Evolutionary conservation across 441 rosid genomes (phyloP).

Genomic region (Adansonia rubrostipa): DNA sequence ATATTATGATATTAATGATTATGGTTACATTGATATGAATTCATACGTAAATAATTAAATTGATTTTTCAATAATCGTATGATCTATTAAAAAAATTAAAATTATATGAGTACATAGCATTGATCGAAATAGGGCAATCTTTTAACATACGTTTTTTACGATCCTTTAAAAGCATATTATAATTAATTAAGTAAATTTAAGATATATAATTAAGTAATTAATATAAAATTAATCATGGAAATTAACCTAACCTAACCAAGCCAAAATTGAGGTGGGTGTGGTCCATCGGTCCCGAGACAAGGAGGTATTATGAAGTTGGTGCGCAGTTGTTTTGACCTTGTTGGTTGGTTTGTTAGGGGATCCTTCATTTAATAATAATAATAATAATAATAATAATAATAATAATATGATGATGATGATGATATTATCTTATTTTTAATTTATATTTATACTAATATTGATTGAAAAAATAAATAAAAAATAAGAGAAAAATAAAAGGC

Average conservation of each 20-base stretch:
- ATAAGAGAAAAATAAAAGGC: too few relatives aligned
- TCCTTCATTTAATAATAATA: not conserved
- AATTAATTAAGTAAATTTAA: not conserved
- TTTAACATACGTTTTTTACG: not conserved
- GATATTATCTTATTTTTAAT: too few relatives aligned
- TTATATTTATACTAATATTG: too few relatives aligned
- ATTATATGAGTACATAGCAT: too few relatives aligned
- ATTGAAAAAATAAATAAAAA: too few relatives aligned
- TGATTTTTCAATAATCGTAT: too few relatives aligned
- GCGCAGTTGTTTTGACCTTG: conserved; percentile 11
- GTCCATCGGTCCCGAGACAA: not conserved
- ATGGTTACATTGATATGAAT: too few relatives aligned
- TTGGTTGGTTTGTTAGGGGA: conserved; percentile 16
- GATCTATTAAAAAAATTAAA: not conserved
- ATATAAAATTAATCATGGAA: not conserved
- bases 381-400: not conserved
- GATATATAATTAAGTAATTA: not conserved
- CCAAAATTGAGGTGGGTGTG: not conserved
- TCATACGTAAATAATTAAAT: too few relatives aligned
- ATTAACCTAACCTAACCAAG: not conserved
- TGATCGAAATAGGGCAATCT: not conserved
- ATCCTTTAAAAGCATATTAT: not conserved
- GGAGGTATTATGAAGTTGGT: conserved; percentile 15
- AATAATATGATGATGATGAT: too few relatives aligned
- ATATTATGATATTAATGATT: too few relatives aligned